Conservation (phyloP, 1,139 yeast species). For the Suhomyces bribrorum region DNA sequence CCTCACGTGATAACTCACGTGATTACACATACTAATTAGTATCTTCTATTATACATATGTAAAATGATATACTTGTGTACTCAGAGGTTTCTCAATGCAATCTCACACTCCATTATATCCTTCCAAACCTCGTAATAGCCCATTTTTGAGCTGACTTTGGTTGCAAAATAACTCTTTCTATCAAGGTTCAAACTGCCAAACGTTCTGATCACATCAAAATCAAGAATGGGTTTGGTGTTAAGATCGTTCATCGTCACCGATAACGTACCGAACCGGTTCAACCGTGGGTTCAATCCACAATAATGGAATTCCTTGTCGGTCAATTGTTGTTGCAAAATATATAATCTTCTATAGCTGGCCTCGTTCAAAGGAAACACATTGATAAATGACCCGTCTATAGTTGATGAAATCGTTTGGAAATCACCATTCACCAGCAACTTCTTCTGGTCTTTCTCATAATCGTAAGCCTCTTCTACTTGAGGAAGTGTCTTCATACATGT, state of each 20-base stretch:
- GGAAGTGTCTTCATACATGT: conserved; percentile 62
- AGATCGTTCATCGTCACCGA: conserved; percentile 35
- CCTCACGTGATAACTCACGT: conserved; percentile 1
- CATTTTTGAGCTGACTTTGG: conserved; percentile 56
- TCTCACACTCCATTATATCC: conserved; percentile 59
- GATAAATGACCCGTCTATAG: conserved; percentile 77
- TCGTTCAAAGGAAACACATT: conserved; percentile 78
- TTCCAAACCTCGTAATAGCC: conserved; percentile 64
- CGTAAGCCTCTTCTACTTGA: conserved; percentile 31
- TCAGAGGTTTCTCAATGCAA: conserved; percentile 28
- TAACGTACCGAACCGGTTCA: conserved; percentile 62
- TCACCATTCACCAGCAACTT: conserved; percentile 24
- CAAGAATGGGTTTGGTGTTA: conserved; percentile 59
- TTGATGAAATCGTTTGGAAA: conserved; percentile 66
- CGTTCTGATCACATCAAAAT: conserved; percentile 53
- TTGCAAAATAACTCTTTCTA: conserved; percentile 52
- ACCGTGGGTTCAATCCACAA: conserved; percentile 80
- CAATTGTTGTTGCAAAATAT: conserved; percentile 84
- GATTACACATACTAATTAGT: not conserved
- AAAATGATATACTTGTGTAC: not conserved
- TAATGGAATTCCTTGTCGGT: conserved; percentile 71
- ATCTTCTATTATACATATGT: conserved; percentile 1
- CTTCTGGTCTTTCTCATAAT: conserved; percentile 16
- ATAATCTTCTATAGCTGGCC: conserved; percentile 73
- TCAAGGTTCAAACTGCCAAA: conserved; percentile 60